Conservation (phyloP, 371 early-diverging fungal species). For the Phascolomyces articulosus region DNA sequence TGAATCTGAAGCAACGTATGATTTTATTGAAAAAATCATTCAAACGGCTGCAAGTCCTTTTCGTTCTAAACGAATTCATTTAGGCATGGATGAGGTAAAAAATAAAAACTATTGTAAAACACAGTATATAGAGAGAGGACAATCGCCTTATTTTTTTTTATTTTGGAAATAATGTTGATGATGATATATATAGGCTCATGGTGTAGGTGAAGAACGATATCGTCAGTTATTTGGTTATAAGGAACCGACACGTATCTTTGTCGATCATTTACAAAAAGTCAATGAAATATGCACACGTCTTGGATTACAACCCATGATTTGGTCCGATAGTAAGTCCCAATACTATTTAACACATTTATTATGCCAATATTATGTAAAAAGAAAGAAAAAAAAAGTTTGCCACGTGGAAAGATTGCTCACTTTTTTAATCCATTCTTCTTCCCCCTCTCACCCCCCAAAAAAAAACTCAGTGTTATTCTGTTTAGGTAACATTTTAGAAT, state of each 20-base stretch:
- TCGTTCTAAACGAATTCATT: constrained; percentile 78
- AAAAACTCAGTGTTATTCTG: constrained; percentile 62
- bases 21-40: constrained; percentile 76
- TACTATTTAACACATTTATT: too few species aligned
- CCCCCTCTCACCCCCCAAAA: neutral
- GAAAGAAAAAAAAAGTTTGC: too few species aligned
- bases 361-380: too few species aligned
- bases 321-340: constrained; percentile 88
- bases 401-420: neutral
- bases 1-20: constrained; percentile 76
- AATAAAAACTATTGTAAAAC: too few species aligned
- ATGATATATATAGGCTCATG: constrained; percentile 68
- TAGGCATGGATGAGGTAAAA: constrained; percentile 87
- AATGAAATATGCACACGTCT: constrained; percentile 66
- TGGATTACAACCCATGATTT: constrained; percentile 78
- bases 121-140: too few species aligned
- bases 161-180: too few species aligned
- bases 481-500: constrained; percentile 31
- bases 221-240: constrained; percentile 74
- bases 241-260: constrained; percentile 75
- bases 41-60: constrained; percentile 67
- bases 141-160: neutral
- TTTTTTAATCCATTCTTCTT: neutral
- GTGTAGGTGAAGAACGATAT: constrained; percentile 85
- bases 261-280: constrained; percentile 77